Evolutionary conservation across 768 basidiomycete species (phyloP), one percentile per base, ranked within the genome.

Genomic region (Mycena latifolia): DNA sequence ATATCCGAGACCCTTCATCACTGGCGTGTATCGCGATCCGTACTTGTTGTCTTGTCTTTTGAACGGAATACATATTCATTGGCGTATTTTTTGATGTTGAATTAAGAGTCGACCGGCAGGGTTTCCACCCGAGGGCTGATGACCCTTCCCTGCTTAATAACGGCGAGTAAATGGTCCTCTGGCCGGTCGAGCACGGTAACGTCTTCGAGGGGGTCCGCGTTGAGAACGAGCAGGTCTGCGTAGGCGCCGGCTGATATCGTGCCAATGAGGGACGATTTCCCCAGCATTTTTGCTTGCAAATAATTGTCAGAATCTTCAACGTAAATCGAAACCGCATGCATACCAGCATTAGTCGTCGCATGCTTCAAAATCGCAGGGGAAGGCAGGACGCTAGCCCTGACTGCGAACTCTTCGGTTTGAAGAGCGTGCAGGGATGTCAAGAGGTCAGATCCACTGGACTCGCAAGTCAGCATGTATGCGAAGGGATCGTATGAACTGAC

Each of bases 341-440:
- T 17, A 77, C 76, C 74, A 17, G 80, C 76, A 64, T 84, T 84
- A 27, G 75, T 77, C 0, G 82, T 84, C 0, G 82, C 82, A 43
- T 85, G 83, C n/a, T 74, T 72, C 9, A 84, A 68, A 20, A 83
- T 75, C 1, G 70, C 75, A 0, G 71, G 60, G 0, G 80, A 76
- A 2, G 77, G 64, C 1, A 84, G 76, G 2, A 81, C 73, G 11
- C 71, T 59, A 2, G 80, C 73, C 28, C 83, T 75, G 25, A 82
- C 81, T 12, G 78, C 72, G 63, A 84, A 84, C 81, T 73, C 72
- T 39, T 73, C 80, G 75, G 78, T 85, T 73, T 78, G 86, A 55
- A 79, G 79, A 52, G 78, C 84, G 61, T 76, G 86, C 80, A 81
- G 82, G 61, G 75, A 86, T 41, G 72, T 84, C 60, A 78, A 77